Evolutionary conservation across 805 yeast genomes (phyloP).

Genomic region (Debaryomyces prosopidis): DNA sequence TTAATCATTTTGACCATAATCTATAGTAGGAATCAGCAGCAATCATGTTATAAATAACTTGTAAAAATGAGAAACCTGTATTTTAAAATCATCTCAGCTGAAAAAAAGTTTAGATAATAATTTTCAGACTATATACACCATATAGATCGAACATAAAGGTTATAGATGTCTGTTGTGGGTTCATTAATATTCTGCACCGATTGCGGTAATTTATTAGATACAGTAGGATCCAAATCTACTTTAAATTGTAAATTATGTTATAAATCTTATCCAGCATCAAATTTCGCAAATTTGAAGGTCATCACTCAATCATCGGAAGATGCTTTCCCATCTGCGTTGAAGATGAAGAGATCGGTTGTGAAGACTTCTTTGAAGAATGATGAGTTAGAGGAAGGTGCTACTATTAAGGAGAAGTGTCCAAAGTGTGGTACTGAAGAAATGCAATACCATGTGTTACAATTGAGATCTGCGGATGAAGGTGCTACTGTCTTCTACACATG

Average conservation of each 20-base stretch:
- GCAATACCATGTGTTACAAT: conserved; percentile 95
- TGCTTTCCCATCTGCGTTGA: conserved; percentile 88
- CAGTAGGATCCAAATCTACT: conserved; percentile 48
- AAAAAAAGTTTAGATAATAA: conserved; percentile 1
- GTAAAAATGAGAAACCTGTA: neutral
- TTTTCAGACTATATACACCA: neutral
- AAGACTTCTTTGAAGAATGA: conserved; percentile 76
- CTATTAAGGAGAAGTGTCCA: conserved; percentile 97
- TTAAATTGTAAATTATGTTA: conserved; percentile 59
- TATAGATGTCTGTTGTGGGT: conserved; percentile 92
- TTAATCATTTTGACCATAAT: too few relatives aligned
- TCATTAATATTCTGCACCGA: conserved; percentile 89
- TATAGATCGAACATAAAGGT: neutral
- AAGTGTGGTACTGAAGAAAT: conserved; percentile 97
- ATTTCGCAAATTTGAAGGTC: conserved; percentile 79
- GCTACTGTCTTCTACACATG: conserved; percentile 98
- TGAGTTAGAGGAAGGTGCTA: conserved; percentile 92
- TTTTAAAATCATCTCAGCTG: neutral
- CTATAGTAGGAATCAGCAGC: too few relatives aligned
- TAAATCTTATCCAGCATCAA: conserved; percentile 43
- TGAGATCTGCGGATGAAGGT: conserved; percentile 99
- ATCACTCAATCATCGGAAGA: conserved; percentile 85
- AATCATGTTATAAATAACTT: neutral
- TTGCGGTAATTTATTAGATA: conserved; percentile 88
- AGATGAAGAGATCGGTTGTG: conserved; percentile 83